phyloP scores from a whole-genome alignment of 1,284 basidiomycete genomes.

The Lignosus rhinocerotis region DNA sequence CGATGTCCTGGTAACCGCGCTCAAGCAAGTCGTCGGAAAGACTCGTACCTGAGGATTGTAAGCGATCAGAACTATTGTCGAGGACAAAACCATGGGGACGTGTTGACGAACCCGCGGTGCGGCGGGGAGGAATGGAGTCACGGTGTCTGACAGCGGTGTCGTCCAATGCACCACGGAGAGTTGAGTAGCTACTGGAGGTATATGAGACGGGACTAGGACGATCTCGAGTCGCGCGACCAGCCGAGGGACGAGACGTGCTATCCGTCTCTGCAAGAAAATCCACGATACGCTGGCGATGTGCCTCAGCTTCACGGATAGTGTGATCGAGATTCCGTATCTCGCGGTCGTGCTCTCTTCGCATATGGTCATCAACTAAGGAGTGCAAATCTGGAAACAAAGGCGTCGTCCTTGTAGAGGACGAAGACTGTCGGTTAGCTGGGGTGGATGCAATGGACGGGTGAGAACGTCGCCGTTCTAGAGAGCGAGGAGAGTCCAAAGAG shows the following conservation, averaged over 20 bases:
- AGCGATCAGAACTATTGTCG: too few species aligned
- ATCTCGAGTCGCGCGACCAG: background rate
- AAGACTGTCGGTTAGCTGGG: background rate
- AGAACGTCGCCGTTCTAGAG: background rate
- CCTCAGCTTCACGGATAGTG: conserved; percentile 15
- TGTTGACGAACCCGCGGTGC: background rate
- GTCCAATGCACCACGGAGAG: conserved; percentile 18
- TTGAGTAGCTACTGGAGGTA: conserved; percentile 15
- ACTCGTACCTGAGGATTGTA: too few species aligned
- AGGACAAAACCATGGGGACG: too few species aligned
- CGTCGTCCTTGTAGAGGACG: background rate
- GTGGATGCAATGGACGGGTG: background rate
- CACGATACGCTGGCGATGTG: conserved; percentile 8
- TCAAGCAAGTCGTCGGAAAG: too few species aligned
- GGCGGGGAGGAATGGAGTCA: background rate
- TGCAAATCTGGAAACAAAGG: background rate
- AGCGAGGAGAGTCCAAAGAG: background rate
- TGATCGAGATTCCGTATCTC: conserved; percentile 5
- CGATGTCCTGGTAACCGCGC: too few species aligned
- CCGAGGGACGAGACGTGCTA: background rate
- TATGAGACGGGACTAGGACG: background rate
- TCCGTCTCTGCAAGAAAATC: conserved; percentile 10
- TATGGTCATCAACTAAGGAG: background rate
- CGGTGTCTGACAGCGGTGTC: conserved; percentile 1
- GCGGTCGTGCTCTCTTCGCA: conserved; percentile 4